Base-by-base conservation (phyloP, 495 filamentous ascomycete species). In the Lasiosphaeriaceae sp. region DNA sequence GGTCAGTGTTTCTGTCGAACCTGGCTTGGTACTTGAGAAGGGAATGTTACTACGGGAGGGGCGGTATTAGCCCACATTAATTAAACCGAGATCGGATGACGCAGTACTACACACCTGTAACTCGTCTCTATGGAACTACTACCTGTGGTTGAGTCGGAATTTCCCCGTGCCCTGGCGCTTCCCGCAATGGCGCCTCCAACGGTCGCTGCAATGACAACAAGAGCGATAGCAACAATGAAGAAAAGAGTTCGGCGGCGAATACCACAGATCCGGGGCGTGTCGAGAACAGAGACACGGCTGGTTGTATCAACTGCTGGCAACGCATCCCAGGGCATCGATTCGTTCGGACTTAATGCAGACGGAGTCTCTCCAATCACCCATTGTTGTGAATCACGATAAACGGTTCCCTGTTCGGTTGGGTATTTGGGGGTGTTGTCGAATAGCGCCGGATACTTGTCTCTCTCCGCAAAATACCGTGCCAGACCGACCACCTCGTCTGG, bases 101-200 rank as follows among this genome's bases (percentile, higher is more conserved):
- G 14, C 5, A 43, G 14, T 12, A 43, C 5, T 11, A 11, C n/a
- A 2, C 39, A 2, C 12, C 39, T 17, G n/a, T 12, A 43, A 11
- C 8, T 17, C 39, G 12, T 9, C 45, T 54, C 31, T 2, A 14
- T 11, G 35, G 11, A 34, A 2, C 3, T 9, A 11, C 41, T 34
- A 26, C 41, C 34, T 11, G 23, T 12, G 2, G 29, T 24, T 21
- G 50, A 11, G 26, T 31, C 26, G 26, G 19, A 9, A 43, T 22
- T 12, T 8, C 31, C n/a, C 3, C 45, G 43, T 19, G 63, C 50
- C 24, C 39, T 50, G 23, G 59, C 52, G 0, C 54, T 47, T 16
- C 66, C 67, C 14, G 45, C 70, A 2, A 71, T 61, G 20, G 64
- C 64, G 11, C 64, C 70, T 12, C 64, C 68, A 14, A 71, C 54